Evolutionary conservation across 208 protist genomes (phyloP).

Genomic region (Endotrypanum monterogeii): DNA sequence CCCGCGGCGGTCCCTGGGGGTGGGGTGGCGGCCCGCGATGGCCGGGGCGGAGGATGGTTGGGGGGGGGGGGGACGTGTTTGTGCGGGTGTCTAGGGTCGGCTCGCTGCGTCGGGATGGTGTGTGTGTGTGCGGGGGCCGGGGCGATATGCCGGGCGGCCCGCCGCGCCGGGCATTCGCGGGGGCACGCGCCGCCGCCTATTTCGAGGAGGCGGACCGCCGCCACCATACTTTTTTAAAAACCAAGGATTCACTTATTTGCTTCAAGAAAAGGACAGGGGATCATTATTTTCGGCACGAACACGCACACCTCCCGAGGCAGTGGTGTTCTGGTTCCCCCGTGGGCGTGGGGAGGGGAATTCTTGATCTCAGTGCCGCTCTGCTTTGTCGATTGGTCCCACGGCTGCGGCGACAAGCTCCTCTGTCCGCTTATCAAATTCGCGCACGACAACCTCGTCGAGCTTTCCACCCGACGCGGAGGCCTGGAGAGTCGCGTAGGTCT

Average conservation of each 20-base stretch:
- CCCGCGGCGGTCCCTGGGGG: no score
- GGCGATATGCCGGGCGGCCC: no score
- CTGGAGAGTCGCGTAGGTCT: slow-evolving; percentile 43
- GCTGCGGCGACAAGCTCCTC: slow-evolving; percentile 48
- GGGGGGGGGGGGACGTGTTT: no score
- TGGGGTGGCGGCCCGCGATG: no score
- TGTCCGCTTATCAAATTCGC: slow-evolving; percentile 45
- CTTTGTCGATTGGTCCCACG: slow-evolving; percentile 25
- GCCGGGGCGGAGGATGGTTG: no score
- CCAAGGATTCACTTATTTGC: background rate
- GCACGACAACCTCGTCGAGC: slow-evolving; percentile 38
- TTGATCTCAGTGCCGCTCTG: slow-evolving; percentile 1
- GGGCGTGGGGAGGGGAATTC: background rate
- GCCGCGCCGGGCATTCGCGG: no score
- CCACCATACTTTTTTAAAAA: no score
- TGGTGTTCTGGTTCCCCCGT: background rate
- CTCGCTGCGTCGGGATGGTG: no score
- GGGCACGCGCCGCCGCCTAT: no score
- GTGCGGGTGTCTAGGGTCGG: no score
- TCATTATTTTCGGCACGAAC: background rate
- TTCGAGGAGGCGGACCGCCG: no score
- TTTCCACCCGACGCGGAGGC: slow-evolving; percentile 18
- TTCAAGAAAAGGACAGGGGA: background rate
- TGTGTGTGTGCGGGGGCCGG: no score
- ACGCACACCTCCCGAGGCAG: background rate